Base-by-base conservation (phyloP, 2,329 filamentous ascomycete genomes). In the Arthrocladium fulminans region DNA sequence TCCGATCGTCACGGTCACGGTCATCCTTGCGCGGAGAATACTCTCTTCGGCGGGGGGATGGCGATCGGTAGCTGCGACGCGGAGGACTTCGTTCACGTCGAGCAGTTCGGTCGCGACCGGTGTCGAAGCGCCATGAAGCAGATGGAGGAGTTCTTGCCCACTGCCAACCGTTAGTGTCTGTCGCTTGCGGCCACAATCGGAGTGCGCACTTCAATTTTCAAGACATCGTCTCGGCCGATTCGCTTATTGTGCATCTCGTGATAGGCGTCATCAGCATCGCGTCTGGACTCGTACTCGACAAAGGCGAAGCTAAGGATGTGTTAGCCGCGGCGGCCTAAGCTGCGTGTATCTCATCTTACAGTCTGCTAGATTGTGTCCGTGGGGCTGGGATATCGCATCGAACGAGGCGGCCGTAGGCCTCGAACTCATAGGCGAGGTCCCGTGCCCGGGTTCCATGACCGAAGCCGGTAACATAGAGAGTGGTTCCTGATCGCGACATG, bases 211-310 rank as follows among this genome's bases (percentile, higher is more conserved):
- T 98, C 92, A 58, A 98, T 97, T 75, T 98, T 98, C 72, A 98
- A 67, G 51, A 95, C 73, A 63, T 98, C 92, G 65, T 98, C 92
- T 54, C 90, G 84, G 41, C 88, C 89, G 60, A 98, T 88, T 58
- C 90, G 88, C 80, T 96, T 96, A 76, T 97, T 97, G 67, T 98
- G 92, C 92, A 98, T 98, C 73, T 98, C 92, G 68, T 98, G 88
- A 67, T 98, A 98, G 41, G 92, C 92, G 73, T 98, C 92, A 68
- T 98, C 92, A 56, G 92, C 89, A 75, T 98, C 92, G 60, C 92
- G 89, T 61, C 90, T 87, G 68, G 89, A 94, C 74, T 98, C 92
- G 69, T 98, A 98, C 72, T 98, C 92, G 57, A 98, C 92, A 67
- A 98, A 98, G 30, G 92, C 92, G 68, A 98, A 98, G 59, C 92